Evolutionary conservation across 257 asterid species (phyloP), one percentile per base, ranked within the genome.

Genomic region (Fraxinus pennsylvanica): DNA sequence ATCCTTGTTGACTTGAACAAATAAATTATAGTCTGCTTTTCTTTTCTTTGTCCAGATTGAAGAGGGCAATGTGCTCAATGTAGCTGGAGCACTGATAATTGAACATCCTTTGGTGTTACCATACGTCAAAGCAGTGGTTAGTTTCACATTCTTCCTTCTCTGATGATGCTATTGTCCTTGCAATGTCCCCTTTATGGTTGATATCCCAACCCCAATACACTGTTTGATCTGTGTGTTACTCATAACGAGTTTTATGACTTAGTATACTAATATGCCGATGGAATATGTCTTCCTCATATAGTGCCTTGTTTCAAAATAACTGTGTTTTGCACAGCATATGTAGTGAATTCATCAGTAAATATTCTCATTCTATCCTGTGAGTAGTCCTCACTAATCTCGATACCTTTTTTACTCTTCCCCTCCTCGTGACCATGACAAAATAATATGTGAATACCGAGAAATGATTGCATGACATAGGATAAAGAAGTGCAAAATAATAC

Each of bases 31-130:
- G 32, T 2, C 32, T 27, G 65, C 32, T 30, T 52, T 68, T 82
- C 38, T 70, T 75, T 13, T 76, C 63, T 52, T 69, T 77, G 41
- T 73, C 47, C 86, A 94, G 98, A 89, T 95, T 35, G 92, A 91
- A 82, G 98, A 93, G 82, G 97, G 96, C 52, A 77, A 25, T 27
- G 96, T 95, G 83, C 91, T 93, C 52, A 79, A 91, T 83, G 99
- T 94, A 30, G 99, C 99, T 27, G 99, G 99, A 74, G 99, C 92
- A 57, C 87, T 95, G 61, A 93, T 95, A 68, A 91, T 95, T 15
- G 99, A 95, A 81, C 97, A 95, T 83, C 97, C 98, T 77, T 85
- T 93, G 74, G 80, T 93, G 77, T 79, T 89, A 72, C 97, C 99
- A 15, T 89, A 82, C 41, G 90, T 95, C 5, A 93, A 91, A 81